Base-by-base conservation (phyloP, 306 rosid genomes). In the Psophocarpus tetragonolobus region DNA sequence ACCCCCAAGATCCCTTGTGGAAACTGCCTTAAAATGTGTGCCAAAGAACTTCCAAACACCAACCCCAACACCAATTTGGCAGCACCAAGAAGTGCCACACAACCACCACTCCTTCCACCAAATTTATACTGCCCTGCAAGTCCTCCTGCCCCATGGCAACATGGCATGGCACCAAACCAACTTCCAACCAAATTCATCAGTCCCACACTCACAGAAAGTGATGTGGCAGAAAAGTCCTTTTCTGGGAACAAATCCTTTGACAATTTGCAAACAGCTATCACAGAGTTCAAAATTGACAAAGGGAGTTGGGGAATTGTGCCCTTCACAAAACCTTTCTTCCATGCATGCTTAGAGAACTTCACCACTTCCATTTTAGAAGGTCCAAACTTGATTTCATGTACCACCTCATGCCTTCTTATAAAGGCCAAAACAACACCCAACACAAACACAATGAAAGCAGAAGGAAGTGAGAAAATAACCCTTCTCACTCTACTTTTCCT, bases 131-230 rank as follows among this genome's bases (percentile, higher is more conserved):
- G 95, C 3, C 97, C 91, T 0, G 97, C 94, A 0, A 92, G 50
- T 15, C 97, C 97, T 5, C 97, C 95, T 0, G 92, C 95, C 0
- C 97, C 95, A 23, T 92, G 95, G 74, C 97, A 92, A 23, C 87
- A 9, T 12, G 97, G 97, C 87, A 92, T 82, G 5, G 91, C 95
- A n/a, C 93, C 97, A 62, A 92, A 87, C 97, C 95, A 90, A 71
- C 89, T 74, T 3, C 97, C 97, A 0, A 87, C 32, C 6, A 85
- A 21, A 76, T 92, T 90, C 95, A 90, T 92, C 32, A 88, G 8
- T 36, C 93, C 97, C 5, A 92, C 97, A 0, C 90, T 92, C 65
- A 90, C 76, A 3, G 95, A 86, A 1, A 92, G 35, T 2, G 91
- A 88, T 0, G 89, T 92, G 7, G 41, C 88, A 13, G 95, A 84